Evolutionary conservation across 2,329 filamentous ascomycete species (phyloP), one percentile per base, ranked within the genome.

Genomic region (Colletotrichum coccodes): DNA sequence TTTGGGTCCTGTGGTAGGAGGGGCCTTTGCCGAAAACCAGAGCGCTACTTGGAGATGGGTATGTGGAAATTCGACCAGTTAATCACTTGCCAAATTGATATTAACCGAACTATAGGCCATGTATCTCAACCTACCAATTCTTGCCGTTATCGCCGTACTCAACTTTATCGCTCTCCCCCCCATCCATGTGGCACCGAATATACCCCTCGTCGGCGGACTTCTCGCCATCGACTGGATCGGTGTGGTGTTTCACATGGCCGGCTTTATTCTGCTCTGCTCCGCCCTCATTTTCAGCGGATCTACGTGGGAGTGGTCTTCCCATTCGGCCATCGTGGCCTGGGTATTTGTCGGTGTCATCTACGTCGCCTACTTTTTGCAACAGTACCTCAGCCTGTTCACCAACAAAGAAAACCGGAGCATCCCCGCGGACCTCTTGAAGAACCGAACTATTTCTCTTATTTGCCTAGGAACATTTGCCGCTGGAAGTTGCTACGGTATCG

Each of bases 221-320:
- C 61, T 60, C 12, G 72, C 74, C 34, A 67, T 78, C 34, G 79
- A 81, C 69, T 77, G 73, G 65, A 28, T 79, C 4, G 79, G 79
- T 36, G 72, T 73, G 34, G 3, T 74, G 3, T 71, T 80, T 1
- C 76, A 79, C 67, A 72, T 74, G 30, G 70, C 68, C 6, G 71
- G 72, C 2, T 81, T 83, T 30, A 73, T 81, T 1, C 77, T 81
- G 2, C 75, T 86, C 30, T 76, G 84, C 34, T 80, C 88, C 66
- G 84, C 79, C 1, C 78, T 88, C 54, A 81, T 80, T 12, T 87
- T 88, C 54, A 86, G 83, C 7, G 88, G 87, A 1, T 75, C 80
- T 0, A 72, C 81, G 2, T 90, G 82, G 73, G 73, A 75, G 0
- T 90, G 87, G 87, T 76, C 76, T 30, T 79, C 77, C 4, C 79